Conservation (phyloP, 2,329 filamentous ascomycete genomes). For the Lachnellula occidentalis region DNA sequence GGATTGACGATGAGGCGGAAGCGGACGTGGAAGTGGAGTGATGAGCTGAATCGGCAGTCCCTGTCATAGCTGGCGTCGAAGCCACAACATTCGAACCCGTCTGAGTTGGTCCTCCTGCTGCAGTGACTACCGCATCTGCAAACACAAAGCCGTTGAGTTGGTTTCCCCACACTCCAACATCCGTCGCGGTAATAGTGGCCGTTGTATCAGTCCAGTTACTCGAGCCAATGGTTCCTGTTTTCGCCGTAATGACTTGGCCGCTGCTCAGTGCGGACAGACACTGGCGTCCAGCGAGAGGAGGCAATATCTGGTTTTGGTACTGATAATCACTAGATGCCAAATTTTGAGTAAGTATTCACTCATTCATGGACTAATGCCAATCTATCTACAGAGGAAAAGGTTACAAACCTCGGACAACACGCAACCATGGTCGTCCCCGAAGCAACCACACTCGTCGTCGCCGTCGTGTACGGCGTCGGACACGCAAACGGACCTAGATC, state of each 20-base stretch:
- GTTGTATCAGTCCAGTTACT: background rate
- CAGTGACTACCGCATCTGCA: background rate
- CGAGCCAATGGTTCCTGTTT: background rate
- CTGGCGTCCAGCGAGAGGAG: background rate
- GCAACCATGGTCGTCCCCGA: background rate
- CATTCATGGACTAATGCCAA: background rate
- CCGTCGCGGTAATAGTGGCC: conserved; percentile 1
- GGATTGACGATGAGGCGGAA: background rate
- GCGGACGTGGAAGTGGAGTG: background rate
- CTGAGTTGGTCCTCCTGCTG: background rate
- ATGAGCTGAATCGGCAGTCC: background rate
- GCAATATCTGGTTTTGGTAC: background rate
- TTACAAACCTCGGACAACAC: conserved; percentile 4
- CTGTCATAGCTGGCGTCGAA: background rate
- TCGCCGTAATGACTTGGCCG: conserved; percentile 3
- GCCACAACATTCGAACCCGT: background rate
- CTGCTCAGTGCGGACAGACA: conserved; percentile 2
- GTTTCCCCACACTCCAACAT: conserved; percentile 2
- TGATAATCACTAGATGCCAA: background rate
- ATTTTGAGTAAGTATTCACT: no score
- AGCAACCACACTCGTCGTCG: background rate
- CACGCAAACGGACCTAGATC: conserved; percentile 1
- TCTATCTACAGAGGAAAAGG: background rate
- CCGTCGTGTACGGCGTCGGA: background rate
- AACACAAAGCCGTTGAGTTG: conserved; percentile 1